These are phyloP conservation scores for Rhodocollybia butyracea DNA, from an alignment of 768 basidiomycete species.

Conservation along the genomic window DNA sequence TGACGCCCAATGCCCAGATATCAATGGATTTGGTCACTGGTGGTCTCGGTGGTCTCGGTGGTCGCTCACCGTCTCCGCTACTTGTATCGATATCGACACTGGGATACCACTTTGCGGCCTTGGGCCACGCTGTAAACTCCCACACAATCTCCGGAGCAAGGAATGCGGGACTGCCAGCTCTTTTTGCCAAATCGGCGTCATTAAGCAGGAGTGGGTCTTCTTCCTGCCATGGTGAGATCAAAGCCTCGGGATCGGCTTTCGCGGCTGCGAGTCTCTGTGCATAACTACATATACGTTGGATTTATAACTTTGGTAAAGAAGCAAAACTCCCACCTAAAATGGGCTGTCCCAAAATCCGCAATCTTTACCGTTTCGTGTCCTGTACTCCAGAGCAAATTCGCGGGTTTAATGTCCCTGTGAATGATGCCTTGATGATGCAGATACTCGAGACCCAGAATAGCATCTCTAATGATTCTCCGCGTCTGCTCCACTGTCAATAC, in stretches of 20 bases:
- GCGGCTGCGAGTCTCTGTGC: constrained; percentile 76
- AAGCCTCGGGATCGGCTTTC: too few relatives aligned
- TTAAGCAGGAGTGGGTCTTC: constrained; percentile 70
- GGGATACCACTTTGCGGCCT: constrained; percentile 9
- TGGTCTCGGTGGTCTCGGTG: constrained; percentile 31
- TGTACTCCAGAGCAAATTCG: constrained; percentile 88
- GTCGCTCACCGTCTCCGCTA: background rate
- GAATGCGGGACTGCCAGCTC: constrained; percentile 94
- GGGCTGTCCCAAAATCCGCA: constrained; percentile 96
- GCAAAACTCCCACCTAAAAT: constrained; percentile 68
- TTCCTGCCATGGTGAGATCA: constrained; percentile 21
- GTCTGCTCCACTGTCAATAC: constrained; percentile 82
- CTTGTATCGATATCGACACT: constrained; percentile 17
- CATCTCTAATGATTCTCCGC: constrained; percentile 86
- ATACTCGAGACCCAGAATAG: constrained; percentile 92
- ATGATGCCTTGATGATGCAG: constrained; percentile 97
- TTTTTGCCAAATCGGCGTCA: constrained; percentile 83
- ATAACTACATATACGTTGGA: too few relatives aligned
- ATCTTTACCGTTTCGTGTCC: constrained; percentile 93
- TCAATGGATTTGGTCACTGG: constrained; percentile 92
- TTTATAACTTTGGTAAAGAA: too few relatives aligned
- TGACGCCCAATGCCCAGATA: constrained; percentile 97
- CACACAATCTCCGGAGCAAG: constrained; percentile 93
- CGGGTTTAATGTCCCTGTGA: constrained; percentile 98
- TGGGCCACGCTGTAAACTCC: constrained; percentile 45